Evolutionary conservation across 73 alveolate species (phyloP).

Genomic region (Urostyla sp.): DNA sequence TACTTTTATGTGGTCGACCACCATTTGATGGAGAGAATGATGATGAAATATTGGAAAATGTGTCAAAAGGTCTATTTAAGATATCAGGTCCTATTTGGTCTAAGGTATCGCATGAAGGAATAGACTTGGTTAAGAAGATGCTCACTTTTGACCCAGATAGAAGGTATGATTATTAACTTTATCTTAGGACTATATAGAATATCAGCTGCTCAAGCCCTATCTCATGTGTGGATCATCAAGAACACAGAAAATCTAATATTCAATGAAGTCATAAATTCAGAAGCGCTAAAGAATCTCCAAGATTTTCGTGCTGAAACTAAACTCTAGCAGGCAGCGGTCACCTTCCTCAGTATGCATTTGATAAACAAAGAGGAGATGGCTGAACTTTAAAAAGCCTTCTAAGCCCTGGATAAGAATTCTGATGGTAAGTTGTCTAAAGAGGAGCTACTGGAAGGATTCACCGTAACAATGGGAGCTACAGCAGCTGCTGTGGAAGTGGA

Average conservation of each 20-base stretch:
- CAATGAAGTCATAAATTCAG: not conserved
- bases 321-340: constrained; percentile 51
- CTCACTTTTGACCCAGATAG: constrained; percentile 63
- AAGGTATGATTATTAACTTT: too few species aligned
- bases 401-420: constrained; percentile 77
- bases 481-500: constrained; percentile 75
- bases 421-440: constrained; percentile 86
- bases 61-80: constrained; percentile 60
- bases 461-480: constrained; percentile 58
- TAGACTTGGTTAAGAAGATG: constrained; percentile 75
- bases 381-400: constrained; percentile 63
- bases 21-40: constrained; percentile 89
- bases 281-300: constrained; percentile 28
- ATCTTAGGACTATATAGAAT: too few species aligned
- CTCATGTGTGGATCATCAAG: constrained; percentile 77
- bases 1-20: constrained; percentile 81
- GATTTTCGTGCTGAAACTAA: constrained; percentile 45
- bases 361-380: constrained; percentile 58
- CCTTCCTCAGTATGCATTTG: constrained; percentile 57
- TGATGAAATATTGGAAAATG: constrained; percentile 71
- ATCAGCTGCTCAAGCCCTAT: constrained; percentile 76
- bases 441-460: constrained; percentile 84
- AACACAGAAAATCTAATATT: constrained; percentile 42
- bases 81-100: constrained; percentile 60
- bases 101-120: constrained; percentile 65